Base-by-base conservation (phyloP, 2,329 filamentous ascomycete genomes). In the Sordariomycetes sp. region DNA sequence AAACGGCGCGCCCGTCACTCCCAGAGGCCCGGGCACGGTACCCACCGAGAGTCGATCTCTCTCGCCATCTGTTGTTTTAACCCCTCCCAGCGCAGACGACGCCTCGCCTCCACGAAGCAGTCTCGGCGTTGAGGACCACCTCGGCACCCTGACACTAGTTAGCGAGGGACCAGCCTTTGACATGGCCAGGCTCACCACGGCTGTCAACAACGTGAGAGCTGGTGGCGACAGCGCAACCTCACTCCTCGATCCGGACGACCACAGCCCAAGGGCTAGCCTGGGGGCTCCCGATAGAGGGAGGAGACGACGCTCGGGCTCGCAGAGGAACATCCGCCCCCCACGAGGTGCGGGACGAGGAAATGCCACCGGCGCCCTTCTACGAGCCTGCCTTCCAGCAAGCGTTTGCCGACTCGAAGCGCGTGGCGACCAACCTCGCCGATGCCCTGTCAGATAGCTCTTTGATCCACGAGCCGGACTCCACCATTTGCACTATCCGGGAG, bases 381-480 rank as follows among this genome's bases (percentile, higher is more conserved):
- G 59, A 65, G 1, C 64, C 69, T 0, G 62, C 57, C 0, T 70
- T 75, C 25, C 73, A 75, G 56, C 36, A 59, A 0, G 64, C 66
- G 0, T 65, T 74, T 7, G 53, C 50, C 0, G 63, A 70, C 52
- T 67, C 74, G 2, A 71, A 66, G 57, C 52, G 52, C 1, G 55
- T 71, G 2, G 69, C 71, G 61, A 57, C 56, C 1, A 60, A 60
- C 1, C 57, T 77, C 39, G 59, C 60, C 0, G 52, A 58, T 7
- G 68, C 69, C 2, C 61, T 78, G 7, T 65, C 63, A 4, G 70
- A 66, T 48, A 68, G 69, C 0, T 59, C 61, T 1, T 28, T 76
- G 3, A 68, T 72, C 54, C 59, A 59, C 10, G 70, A 73, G 3
- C 63, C 66, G 0, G 70, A 70, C 20, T 76, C 74, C 0, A 70